Percentiles rank a stretch among this genome's conserved stretches.
Evolutionary conservation across 1,139 yeast species (phyloP).

Genomic region (Kodamaea ohmeri): DNA sequence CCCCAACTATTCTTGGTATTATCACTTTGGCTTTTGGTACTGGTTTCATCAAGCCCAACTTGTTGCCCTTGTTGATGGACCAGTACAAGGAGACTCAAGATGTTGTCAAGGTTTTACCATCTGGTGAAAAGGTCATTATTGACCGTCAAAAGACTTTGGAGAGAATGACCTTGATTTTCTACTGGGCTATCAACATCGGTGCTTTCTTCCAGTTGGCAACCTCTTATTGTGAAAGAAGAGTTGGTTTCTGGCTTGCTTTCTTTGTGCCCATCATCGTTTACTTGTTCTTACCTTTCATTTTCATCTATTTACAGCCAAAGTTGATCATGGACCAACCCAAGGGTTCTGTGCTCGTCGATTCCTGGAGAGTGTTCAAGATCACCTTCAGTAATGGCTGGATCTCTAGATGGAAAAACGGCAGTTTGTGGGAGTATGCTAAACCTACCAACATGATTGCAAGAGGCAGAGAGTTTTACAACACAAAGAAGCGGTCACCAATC

Average conservation of each 20-base stretch:
- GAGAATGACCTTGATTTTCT: conserved; percentile 73
- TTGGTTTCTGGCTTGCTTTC: conserved; percentile 79
- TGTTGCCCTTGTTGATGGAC: conserved; percentile 51
- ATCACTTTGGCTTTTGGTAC: conserved; percentile 33
- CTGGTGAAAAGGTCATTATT: conserved; percentile 66
- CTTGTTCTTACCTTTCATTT: conserved; percentile 45
- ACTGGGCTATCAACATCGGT: conserved; percentile 79
- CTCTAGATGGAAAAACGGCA: conserved; percentile 31
- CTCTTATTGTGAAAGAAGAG: conserved; percentile 63
- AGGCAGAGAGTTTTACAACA: conserved; percentile 34
- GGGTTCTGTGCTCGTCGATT: conserved; percentile 48
- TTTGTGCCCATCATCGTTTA: conserved; percentile 55
- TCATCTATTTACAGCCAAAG: conserved; percentile 36
- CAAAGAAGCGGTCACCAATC: conserved; percentile 32
- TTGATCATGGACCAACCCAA: conserved; percentile 41
- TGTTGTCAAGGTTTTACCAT: conserved; percentile 54
- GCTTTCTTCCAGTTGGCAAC: conserved; percentile 77
- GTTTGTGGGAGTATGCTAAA: conserved; percentile 55
- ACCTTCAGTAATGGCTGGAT: conserved; percentile 42
- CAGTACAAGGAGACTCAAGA: conserved; percentile 55
- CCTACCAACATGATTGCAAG: conserved; percentile 48
- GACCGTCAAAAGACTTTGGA: conserved; percentile 72
- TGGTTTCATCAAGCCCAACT: conserved; percentile 51
- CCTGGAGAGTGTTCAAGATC: conserved; percentile 38
- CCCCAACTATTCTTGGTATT: conserved; percentile 20